Conservation (phyloP, 768 basidiomycete genomes). For the Suillus variegatus region DNA sequence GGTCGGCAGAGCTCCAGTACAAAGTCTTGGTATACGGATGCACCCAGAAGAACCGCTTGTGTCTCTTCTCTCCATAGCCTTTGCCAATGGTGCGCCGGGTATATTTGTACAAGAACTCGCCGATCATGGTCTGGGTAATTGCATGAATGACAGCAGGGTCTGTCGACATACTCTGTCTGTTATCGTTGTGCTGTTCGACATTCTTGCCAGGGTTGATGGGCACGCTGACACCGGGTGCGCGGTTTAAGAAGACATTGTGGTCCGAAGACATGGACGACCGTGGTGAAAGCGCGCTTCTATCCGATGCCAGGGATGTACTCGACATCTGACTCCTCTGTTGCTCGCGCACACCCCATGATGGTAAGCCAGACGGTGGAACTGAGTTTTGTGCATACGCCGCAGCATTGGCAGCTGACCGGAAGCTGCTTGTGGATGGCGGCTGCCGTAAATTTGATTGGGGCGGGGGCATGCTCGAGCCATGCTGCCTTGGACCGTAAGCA, state of each 20-base stretch:
- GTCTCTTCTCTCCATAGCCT: conserved; percentile 86
- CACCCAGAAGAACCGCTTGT: conserved; percentile 99
- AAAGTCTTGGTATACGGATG: conserved; percentile 98
- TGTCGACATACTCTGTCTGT: conserved; percentile 51
- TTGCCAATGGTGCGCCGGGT: conserved; percentile 87
- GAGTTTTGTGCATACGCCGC: conserved; percentile 51
- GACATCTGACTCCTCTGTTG: conserved; percentile 61
- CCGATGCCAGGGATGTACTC: conserved; percentile 69
- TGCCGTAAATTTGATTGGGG: conserved; percentile 65
- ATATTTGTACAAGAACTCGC: conserved; percentile 98
- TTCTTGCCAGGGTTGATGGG: conserved; percentile 48
- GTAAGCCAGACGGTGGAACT: conserved; percentile 41
- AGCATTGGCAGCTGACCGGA: conserved; percentile 72
- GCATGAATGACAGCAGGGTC: conserved; percentile 93
- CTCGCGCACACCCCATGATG: conserved; percentile 54
- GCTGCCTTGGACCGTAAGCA: conserved; percentile 52
- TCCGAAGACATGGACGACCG: conserved; percentile 85
- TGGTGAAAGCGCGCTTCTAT: conserved; percentile 67
- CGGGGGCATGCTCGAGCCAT: conserved; percentile 79
- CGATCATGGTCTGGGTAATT: conserved; percentile 99
- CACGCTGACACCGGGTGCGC: conserved; percentile 34
- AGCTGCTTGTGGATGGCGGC: conserved; percentile 78
- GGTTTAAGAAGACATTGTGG: conserved; percentile 51
- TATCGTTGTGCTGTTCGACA: conserved; percentile 22
- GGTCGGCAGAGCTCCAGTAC: conserved; percentile 96